phyloP scores from a whole-genome alignment of 2,329 filamentous ascomycete species.

The Apiospora aurea region DNA sequence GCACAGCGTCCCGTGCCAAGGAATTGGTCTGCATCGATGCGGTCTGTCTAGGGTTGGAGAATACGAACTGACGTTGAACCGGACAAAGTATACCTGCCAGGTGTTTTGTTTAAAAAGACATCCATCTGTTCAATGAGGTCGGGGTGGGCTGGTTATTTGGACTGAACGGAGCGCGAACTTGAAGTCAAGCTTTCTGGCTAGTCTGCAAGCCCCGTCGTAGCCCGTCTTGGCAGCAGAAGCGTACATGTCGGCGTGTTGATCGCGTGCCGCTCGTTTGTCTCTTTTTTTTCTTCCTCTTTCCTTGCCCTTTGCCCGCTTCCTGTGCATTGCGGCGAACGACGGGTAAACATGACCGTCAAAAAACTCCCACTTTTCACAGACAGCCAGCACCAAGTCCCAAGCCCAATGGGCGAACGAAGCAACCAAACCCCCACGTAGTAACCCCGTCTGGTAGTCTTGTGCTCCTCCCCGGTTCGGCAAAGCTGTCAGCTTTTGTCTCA shows the following conservation, averaged over 20 bases:
- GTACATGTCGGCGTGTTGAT: not conserved
- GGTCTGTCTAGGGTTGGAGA: constrained; percentile 9
- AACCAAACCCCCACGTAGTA: not conserved
- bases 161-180: not conserved
- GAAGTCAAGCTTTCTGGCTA: constrained; percentile 7
- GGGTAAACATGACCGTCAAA: not conserved
- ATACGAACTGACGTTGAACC: not conserved
- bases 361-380: not conserved
- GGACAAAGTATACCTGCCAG: too few relatives aligned
- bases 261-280: not conserved
- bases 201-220: not conserved
- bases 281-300: not conserved
- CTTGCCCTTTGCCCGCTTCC: not conserved
- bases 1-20: not conserved
- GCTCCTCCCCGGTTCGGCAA: not conserved
- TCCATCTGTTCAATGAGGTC: too few relatives aligned
- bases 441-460: not conserved
- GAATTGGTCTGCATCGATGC: not conserved
- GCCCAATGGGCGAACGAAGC: not conserved
- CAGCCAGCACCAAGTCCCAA: not conserved
- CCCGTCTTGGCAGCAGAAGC: constrained; percentile 1
- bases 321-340: not conserved
- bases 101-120: too few relatives aligned
- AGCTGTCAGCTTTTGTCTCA: not conserved
- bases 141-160: not conserved